These are phyloP conservation scores for Trametes pubescens DNA, from an alignment of 1,284 basidiomycete genomes.

Conservation along the genomic window DNA sequence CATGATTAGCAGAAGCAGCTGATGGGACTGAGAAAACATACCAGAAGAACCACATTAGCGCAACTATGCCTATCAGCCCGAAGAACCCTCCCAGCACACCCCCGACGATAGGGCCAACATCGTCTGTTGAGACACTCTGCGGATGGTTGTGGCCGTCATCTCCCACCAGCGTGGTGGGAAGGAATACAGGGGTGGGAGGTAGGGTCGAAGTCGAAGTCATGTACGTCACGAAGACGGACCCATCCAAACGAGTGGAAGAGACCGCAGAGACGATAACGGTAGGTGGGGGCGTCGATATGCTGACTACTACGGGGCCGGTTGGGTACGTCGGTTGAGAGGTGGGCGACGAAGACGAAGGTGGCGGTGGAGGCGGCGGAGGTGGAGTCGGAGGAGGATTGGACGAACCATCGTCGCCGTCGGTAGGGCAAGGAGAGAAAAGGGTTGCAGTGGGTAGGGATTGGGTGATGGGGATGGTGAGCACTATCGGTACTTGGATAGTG, in stretches of 20 bases:
- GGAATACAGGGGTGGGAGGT: slow-evolving; percentile 22
- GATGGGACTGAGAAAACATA: slow-evolving; percentile 15
- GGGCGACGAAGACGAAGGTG: slow-evolving; percentile 12
- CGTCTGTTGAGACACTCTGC: slow-evolving; percentile 9
- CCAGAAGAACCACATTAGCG: slow-evolving; percentile 38
- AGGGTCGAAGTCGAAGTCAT: slow-evolving; percentile 33
- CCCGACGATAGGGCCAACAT: slow-evolving; percentile 39
- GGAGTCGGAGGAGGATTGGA: slow-evolving; percentile 6
- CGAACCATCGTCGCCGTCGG: slow-evolving; percentile 5
- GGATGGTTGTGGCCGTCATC: slow-evolving; percentile 12
- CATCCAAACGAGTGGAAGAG: slow-evolving; percentile 34
- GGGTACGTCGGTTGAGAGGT: slow-evolving; percentile 8
- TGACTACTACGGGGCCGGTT: slow-evolving; percentile 15
- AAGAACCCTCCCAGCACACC: slow-evolving; percentile 43
- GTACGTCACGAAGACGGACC: slow-evolving; percentile 27
- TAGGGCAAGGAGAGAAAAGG: slow-evolving; percentile 37
- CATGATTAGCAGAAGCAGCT: background rate
- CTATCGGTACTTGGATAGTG: slow-evolving; percentile 33
- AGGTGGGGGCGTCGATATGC: slow-evolving; percentile 15
- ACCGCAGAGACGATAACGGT: slow-evolving; percentile 17
- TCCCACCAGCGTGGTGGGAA: slow-evolving; percentile 9
- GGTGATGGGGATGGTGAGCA: slow-evolving; percentile 30
- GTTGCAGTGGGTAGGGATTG: slow-evolving; percentile 33
- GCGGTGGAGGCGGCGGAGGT: slow-evolving; percentile 6
- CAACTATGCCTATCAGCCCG: slow-evolving; percentile 37